Base-by-base conservation (phyloP, 371 early-diverging fungal genomes). In the Chytridium lagenaria region DNA sequence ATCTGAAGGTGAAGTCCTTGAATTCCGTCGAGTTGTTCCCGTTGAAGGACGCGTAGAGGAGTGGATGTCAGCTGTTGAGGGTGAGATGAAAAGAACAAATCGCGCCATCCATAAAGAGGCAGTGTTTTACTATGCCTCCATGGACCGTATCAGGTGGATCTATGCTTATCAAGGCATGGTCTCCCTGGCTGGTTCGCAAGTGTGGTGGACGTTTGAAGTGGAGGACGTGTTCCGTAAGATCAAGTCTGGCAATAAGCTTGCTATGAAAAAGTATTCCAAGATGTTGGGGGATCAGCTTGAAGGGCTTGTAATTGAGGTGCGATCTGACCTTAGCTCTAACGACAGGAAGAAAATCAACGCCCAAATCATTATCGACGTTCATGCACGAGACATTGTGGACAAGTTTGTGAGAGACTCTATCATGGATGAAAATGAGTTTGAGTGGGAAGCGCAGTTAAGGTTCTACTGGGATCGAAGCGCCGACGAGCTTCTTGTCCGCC, bases 171-270 rank as follows among this genome's bases (percentile, higher is more conserved):
- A 82, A 69, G 89, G 89, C 12, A 88, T 87, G 88, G 86, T 84
- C 19, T 79, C 81, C 16, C 75, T 88, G 0, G 87, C 87, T 30
- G 85, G 86, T 10, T 80, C 84, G 19, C 87, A 87, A 67, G 89
- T 88, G 0, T 88, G 89, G 89, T 88, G 89, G 89, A 88, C 89
- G 12, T 88, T 86, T 84, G 88, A 87, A 63, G 89, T 88, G 0
- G 88, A 88, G 59, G 87, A 88, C 71, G 85, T 86, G 7, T 88
- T 88, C 73, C 64, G 77, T 7, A 88, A 85, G 67, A 87, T 87
- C 78, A 86, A 85, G 59, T 34, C 52, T 16, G 88, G 88, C 31
- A 82, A 87, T 76, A 88, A 88, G 75, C 77, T 86, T 5, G 88
- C 88, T 2, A 87, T 88, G 87, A 88, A 87, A 64, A 77, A 77